Conservation (phyloP, 345 rosid genomes). For the Erucastrum elatum region DNA sequence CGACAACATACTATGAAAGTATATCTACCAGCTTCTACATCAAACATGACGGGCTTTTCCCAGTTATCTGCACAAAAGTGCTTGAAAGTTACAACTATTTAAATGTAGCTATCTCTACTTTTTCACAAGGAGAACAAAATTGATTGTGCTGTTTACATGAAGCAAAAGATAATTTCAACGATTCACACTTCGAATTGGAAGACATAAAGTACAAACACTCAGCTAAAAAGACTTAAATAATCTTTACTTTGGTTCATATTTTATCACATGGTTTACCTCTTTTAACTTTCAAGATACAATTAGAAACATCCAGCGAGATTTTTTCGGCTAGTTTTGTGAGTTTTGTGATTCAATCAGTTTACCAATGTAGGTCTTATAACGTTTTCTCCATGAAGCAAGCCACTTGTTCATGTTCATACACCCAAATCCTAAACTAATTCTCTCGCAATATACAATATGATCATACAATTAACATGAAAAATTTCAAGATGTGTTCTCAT, state of each 20-base stretch:
- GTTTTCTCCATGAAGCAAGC: conserved; percentile 66
- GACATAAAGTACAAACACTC: no score
- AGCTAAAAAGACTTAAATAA: no score
- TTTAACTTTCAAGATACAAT: conserved; percentile 52
- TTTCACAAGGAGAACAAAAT: no score
- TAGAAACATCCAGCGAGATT: conserved; percentile 59
- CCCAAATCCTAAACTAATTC: conserved; percentile 38
- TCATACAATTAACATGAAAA: no score
- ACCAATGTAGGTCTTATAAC: conserved; percentile 59
- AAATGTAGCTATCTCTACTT: not conserved
- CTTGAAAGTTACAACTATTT: not conserved
- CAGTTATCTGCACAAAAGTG: no score
- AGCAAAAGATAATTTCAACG: not conserved
- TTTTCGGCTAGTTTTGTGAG: conserved; percentile 69
- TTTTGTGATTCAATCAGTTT: conserved; percentile 61
- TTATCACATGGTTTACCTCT: conserved; percentile 49
- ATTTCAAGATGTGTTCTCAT: no score
- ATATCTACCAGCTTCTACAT: no score
- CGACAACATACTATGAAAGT: no score
- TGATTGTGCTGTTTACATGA: not conserved
- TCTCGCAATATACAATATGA: not conserved
- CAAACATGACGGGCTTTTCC: no score
- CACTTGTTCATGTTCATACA: conserved; percentile 66
- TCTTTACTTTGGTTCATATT: not conserved
- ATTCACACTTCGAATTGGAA: no score